Base-by-base conservation (phyloP, 2,329 filamentous ascomycete genomes). In the Trichoderma atrobrunneum region DNA sequence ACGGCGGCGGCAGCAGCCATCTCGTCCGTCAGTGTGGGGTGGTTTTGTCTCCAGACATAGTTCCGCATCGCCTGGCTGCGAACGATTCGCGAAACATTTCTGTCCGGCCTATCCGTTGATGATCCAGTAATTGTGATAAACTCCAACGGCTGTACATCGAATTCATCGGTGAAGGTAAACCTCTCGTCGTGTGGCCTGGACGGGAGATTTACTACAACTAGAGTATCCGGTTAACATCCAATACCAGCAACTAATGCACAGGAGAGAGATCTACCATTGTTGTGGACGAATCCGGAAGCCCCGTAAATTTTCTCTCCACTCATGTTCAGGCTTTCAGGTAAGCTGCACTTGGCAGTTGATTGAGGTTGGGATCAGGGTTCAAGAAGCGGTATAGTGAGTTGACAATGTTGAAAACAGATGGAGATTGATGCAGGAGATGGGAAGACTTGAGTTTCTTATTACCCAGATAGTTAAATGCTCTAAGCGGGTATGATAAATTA, bases 31-130 rank as follows among this genome's bases (percentile, higher is more conserved):
- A 59, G 34, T 60, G 34, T 24, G 11, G 65, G 65, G n/a, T 60
- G 65, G 7, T 68, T 59, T 14, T 68, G 65, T 60, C 56, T 68
- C 65, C 65, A 68, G 16, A 68, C 65, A 18, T 68, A 60, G 4
- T 68, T 60, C 4, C 65, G 65, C 65, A 68, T 68, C 6, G 56
- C 65, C 30, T 68, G 65, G 26, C 65, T 68, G 12, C 65, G 65
- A 26, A 68, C 36, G 26, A 43, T 43, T 48, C 16, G 59, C 12
- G 65, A 68, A n/a, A 60, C 54, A 60, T 60, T 32, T 16, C 30
- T 68, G n/a, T 60, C 18, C 14, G 18, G 63, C 14, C n/a, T 34
- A 48, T 60, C n/a, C 14, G 51, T 43, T 48, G 56, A 21, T 3
- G 65, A 28, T 26, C 65, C 54, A 16, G 65, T 68, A 7, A 68